Evolutionary conservation across 192 early-diverging fungal genomes (phyloP), one percentile per base, ranked within the genome.

Genomic region (Backusella morwellensis): DNA sequence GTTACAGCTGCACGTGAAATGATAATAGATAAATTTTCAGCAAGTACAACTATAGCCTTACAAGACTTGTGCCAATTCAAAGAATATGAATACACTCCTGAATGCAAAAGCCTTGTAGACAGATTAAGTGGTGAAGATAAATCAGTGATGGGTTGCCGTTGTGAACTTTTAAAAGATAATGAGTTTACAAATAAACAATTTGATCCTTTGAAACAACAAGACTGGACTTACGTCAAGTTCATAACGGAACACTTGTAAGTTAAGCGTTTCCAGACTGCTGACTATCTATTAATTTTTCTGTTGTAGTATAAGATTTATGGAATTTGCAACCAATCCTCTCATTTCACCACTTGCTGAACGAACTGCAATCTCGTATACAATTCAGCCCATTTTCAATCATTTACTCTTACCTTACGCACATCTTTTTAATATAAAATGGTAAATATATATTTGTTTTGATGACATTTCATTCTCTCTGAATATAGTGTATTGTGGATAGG

Each of bases 51-150:
- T 56, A 2, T 56, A 73, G 7, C 47, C 47, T 73, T 73, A 73
- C 50, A 73, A 73, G 71, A 73, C 71, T 36, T 73, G 50, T 73
- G 71, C 71, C 71, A 73, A 73, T 73, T 73, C 69, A 70, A 70
- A 70, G 41, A 70, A 70, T 70, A 70, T 5, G 44, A 50, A 69
- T 69, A 69, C 68, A 40, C 35, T 69, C 7, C 35, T 70, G n/a
- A 70, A 70, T 70, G 41, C 41, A 44, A 70, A 70, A 70, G 69
- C 36, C 69, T 41, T 44, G 69, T 70, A 9, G 36, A 70, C 41
- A 70, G 69, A 70, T 44, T 70, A 41, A 70, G 41, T 29, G 69
- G 23, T 70, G 41, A 41, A 40, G 41, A 70, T 70, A 41, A 70
- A 40, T 70, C 36, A 70, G 26, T 70, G 68, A 70, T 70, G 68